These are phyloP conservation scores for Fusarium falciforme DNA, from an alignment of 2,329 filamentous ascomycete species.

Conservation along the genomic window DNA sequence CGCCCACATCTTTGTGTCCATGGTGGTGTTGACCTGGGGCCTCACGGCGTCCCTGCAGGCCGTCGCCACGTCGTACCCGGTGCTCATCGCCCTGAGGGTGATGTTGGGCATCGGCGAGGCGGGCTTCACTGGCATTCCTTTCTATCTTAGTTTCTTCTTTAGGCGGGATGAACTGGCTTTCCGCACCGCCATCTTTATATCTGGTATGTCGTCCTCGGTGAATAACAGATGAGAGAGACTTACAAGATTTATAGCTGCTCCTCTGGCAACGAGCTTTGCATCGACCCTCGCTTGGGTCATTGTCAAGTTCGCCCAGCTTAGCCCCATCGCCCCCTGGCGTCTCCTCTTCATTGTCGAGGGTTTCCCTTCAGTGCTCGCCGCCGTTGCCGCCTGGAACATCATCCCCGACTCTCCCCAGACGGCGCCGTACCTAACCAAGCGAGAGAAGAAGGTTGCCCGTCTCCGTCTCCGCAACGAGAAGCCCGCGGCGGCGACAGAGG, in stretches of 20 bases:
- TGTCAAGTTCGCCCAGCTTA: constrained; percentile 71
- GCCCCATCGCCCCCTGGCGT: constrained; percentile 85
- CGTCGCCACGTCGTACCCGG: constrained; percentile 71
- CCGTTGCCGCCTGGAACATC: constrained; percentile 77
- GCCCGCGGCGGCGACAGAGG: constrained; percentile 23
- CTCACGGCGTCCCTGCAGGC: constrained; percentile 80
- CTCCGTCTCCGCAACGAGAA: constrained; percentile 71
- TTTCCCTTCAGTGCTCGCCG: constrained; percentile 82
- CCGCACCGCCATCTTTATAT: constrained; percentile 87
- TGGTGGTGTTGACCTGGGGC: constrained; percentile 83
- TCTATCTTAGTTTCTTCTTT: constrained; percentile 74
- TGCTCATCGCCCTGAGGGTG: constrained; percentile 65
- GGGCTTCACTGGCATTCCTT: constrained; percentile 72
- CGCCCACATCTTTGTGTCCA: constrained; percentile 68
- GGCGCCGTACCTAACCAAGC: constrained; percentile 70
- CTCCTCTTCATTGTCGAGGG: constrained; percentile 86
- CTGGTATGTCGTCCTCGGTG: constrained; percentile 58
- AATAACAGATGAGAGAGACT: neutral
- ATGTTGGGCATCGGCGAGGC: constrained; percentile 73
- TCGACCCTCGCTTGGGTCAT: constrained; percentile 84
- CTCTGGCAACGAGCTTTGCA: constrained; percentile 81
- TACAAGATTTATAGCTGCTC: constrained; percentile 74
- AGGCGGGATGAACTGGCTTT: constrained; percentile 80
- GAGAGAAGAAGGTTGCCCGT: constrained; percentile 76
- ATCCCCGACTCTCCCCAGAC: constrained; percentile 81